Percentiles rank a stretch among this genome's conserved stretches.
phyloP scores from a whole-genome alignment of 306 rosid species.

The Vachellia pachyceras region DNA sequence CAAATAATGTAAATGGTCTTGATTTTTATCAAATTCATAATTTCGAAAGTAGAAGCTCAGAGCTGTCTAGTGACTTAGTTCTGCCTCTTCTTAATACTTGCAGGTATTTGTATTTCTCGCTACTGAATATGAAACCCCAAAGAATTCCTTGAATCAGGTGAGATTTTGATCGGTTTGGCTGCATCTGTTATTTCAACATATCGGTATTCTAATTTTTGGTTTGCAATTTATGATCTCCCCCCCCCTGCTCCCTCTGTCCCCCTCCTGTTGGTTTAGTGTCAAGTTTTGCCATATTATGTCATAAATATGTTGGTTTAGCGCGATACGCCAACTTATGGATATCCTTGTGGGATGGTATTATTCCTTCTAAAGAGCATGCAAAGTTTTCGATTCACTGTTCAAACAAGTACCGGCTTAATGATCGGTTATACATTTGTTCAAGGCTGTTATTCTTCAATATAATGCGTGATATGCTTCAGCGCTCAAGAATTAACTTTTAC shows the following conservation, averaged over 20 bases:
- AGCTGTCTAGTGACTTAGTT: constrained; percentile 1
- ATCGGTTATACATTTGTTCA: constrained; percentile 55
- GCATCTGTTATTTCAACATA: constrained; percentile 23
- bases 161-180: constrained; percentile 11
- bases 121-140: constrained; percentile 80
- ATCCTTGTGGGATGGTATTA: no score
- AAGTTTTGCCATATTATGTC: neutral
- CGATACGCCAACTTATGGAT: constrained; percentile 48
- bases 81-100: constrained; percentile 26
- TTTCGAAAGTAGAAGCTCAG: neutral
- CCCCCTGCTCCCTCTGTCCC: neutral
- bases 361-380: constrained; percentile 74
- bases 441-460: constrained; percentile 12
- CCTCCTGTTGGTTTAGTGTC: neutral
- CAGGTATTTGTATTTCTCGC: constrained; percentile 90
- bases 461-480: constrained; percentile 12
- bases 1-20: neutral
- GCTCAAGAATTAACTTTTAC: constrained; percentile 5
- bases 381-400: constrained; percentile 67
- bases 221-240: constrained; percentile 11
- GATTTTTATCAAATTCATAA: neutral
- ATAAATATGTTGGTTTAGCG: constrained; percentile 26
- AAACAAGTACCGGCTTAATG: constrained; percentile 78
- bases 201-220: neutral
- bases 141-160: constrained; percentile 81